These are phyloP conservation scores for Nakaseomyces delphensis DNA, from an alignment of 1,139 yeast species.

Conservation along the genomic window DNA sequence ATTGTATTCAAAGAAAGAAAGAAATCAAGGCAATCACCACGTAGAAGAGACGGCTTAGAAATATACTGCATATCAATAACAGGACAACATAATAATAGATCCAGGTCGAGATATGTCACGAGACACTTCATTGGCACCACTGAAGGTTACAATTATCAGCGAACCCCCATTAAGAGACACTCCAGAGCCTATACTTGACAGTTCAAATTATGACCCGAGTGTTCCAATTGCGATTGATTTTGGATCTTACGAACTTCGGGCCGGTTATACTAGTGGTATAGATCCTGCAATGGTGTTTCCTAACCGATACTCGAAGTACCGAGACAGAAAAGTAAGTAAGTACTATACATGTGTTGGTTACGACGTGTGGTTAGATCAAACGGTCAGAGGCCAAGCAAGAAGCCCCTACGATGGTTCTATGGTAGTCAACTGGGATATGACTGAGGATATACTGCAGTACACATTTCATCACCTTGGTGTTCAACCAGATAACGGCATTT, in stretches of 20 bases:
- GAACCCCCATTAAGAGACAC: conserved; percentile 37
- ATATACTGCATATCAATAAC: no score
- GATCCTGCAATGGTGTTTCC: conserved; percentile 64
- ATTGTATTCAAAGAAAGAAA: no score
- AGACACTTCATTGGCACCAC: conserved; percentile 38
- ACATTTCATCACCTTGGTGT: conserved; percentile 74
- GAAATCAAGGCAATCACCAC: no score
- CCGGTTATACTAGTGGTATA: conserved; percentile 52
- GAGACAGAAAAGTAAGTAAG: conserved; percentile 64
- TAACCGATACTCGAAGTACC: conserved; percentile 57
- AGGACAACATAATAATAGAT: no score
- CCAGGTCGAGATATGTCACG: conserved; percentile 17
- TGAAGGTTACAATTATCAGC: conserved; percentile 41
- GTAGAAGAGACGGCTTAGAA: no score
- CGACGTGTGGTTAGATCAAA: conserved; percentile 65
- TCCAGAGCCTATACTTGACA: conserved; percentile 43
- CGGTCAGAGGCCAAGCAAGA: conserved; percentile 58
- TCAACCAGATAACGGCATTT: conserved; percentile 39
- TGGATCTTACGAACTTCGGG: conserved; percentile 62
- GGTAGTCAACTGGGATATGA: conserved; percentile 86
- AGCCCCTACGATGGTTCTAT: conserved; percentile 83
- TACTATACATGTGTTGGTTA: conserved; percentile 72
- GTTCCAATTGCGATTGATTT: conserved; percentile 77
- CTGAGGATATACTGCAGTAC: conserved; percentile 77
- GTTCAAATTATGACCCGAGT: conserved; percentile 42